phyloP scores from a whole-genome alignment of 228 moss, liverwort and hornwort species.

The Sphagnum fallax region DNA sequence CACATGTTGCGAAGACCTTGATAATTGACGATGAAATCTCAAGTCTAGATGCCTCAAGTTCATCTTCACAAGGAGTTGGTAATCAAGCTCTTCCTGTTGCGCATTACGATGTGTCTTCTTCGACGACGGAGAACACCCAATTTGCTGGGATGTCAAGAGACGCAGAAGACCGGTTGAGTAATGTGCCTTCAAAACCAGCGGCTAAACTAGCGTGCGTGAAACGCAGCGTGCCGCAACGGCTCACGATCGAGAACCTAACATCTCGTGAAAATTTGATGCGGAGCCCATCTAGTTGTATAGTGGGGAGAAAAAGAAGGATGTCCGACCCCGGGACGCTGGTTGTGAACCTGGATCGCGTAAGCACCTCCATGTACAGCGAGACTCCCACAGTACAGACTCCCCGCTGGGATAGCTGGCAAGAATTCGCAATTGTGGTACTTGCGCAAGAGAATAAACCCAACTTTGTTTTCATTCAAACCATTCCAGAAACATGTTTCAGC shows the following conservation, averaged over 20 bases:
- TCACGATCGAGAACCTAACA: not conserved
- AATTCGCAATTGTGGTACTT: slow-evolving; percentile 16
- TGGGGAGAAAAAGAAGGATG: not conserved
- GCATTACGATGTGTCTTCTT: no score
- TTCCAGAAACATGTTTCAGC: not conserved
- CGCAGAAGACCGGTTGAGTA: no score
- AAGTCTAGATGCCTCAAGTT: no score
- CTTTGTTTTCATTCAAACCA: not conserved
- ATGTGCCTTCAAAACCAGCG: no score
- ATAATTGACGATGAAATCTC: no score
- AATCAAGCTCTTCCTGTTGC: no score
- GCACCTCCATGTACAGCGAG: not conserved
- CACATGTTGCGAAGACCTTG: no score
- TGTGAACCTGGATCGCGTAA: not conserved
- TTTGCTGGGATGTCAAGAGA: no score
- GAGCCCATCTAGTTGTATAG: not conserved
- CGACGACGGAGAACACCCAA: no score
- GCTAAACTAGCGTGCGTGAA: no score
- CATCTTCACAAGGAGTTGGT: no score
- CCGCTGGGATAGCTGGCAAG: slow-evolving; percentile 42
- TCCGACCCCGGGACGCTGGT: not conserved
- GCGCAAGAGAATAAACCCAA: not conserved
- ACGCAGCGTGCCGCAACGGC: not conserved
- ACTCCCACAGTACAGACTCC: slow-evolving; percentile 14
- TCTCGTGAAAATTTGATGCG: not conserved